These are phyloP conservation scores for Juglanconis sp. DNA, from an alignment of 2,329 filamentous ascomycete species.

Conservation along the genomic window DNA sequence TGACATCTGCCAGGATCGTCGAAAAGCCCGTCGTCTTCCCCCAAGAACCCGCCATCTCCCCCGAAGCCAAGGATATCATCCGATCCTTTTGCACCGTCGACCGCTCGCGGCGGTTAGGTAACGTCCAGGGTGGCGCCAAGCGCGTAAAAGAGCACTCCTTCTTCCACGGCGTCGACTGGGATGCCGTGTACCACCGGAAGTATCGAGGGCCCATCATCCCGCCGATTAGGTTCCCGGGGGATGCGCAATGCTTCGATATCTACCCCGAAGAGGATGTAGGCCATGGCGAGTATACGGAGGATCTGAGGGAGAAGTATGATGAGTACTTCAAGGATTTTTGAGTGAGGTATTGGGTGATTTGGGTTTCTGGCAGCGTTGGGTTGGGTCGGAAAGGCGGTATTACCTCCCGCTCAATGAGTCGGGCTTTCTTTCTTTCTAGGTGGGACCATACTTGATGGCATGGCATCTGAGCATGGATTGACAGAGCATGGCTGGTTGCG, in stretches of 20 bases:
- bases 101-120: slow-evolving; percentile 72
- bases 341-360: slow-evolving; percentile 9
- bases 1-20: slow-evolving; percentile 58
- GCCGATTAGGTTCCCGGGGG: slow-evolving; percentile 68
- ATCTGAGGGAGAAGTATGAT: slow-evolving; percentile 68
- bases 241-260: slow-evolving; percentile 77
- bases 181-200: slow-evolving; percentile 63
- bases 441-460: background rate
- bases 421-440: background rate
- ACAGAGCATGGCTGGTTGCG: background rate
- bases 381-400: background rate
- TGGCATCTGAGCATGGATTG: background rate
- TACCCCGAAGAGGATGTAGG: slow-evolving; percentile 74
- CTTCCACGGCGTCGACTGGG: slow-evolving; percentile 72
- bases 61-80: slow-evolving; percentile 71
- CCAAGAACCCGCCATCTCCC: slow-evolving; percentile 60
- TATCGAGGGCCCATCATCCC: slow-evolving; percentile 70
- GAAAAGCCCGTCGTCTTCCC: slow-evolving; percentile 76
- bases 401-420: background rate
- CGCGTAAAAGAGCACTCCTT: slow-evolving; percentile 74
- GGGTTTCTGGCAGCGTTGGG: too few species aligned
- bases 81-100: slow-evolving; percentile 74
- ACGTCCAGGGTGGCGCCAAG: slow-evolving; percentile 70
- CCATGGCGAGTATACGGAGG: slow-evolving; percentile 64
- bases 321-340: slow-evolving; percentile 69